Percentiles rank a stretch among this genome's conserved stretches.
Conservation (phyloP, 2,329 filamentous ascomycete species). For the Albophoma yamanashiensis region DNA sequence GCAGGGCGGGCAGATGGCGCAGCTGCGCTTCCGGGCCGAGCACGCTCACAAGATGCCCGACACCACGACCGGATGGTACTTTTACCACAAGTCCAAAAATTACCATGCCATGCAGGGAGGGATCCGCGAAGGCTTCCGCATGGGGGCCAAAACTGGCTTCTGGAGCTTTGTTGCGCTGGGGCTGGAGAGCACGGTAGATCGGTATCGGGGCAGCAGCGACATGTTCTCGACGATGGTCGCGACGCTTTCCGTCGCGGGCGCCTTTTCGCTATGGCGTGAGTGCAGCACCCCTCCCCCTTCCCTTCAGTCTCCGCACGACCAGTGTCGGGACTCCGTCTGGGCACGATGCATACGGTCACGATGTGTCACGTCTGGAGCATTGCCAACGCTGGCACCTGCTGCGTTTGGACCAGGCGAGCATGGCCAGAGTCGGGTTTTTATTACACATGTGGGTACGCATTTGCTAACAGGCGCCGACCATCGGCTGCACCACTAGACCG, state of each 20-base stretch:
- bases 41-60: conserved; percentile 89
- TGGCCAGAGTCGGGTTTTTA: conserved; percentile 14
- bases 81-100: conserved; percentile 98
- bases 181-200: conserved; percentile 67
- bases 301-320: neutral
- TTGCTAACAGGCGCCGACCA: conserved; percentile 16
- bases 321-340: neutral
- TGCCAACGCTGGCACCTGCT: neutral
- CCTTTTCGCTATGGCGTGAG: conserved; percentile 80
- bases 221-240: conserved; percentile 73
- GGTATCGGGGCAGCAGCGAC: conserved; percentile 58
- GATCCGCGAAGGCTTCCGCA: conserved; percentile 64
- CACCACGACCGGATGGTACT: conserved; percentile 79
- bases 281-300: conserved; percentile 7
- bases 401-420: conserved; percentile 1
- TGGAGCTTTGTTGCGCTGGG: conserved; percentile 70
- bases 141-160: conserved; percentile 58
- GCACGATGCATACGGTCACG: neutral
- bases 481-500: conserved; percentile 45
- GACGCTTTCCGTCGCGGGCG: conserved; percentile 72
- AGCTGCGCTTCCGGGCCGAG: conserved; percentile 83
- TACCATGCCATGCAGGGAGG: conserved; percentile 75
- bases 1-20: conserved; percentile 62
- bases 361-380: neutral
- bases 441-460: conserved; percentile 9